Evolutionary conservation across 768 basidiomycete genomes (phyloP).

Genomic region (Omphalotus guepiniiformis): DNA sequence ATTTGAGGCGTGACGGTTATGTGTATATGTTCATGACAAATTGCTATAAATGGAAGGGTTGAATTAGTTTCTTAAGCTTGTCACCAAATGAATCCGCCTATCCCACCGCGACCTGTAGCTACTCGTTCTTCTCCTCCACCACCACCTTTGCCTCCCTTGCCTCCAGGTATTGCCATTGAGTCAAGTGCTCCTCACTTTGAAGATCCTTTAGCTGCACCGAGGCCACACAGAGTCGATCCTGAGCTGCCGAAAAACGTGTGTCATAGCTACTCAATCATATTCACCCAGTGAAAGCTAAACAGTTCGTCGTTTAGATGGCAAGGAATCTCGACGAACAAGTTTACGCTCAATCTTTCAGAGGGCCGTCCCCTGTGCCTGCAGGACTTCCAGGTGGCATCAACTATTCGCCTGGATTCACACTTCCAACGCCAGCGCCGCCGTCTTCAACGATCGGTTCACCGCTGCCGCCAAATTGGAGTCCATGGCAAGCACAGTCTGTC

Average conservation of each 20-base stretch:
- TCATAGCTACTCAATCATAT: background rate
- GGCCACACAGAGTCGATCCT: conserved; percentile 1
- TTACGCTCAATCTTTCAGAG: background rate
- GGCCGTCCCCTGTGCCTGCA: background rate
- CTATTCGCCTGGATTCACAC: background rate
- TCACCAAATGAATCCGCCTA: too few species aligned
- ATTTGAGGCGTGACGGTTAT: too few species aligned
- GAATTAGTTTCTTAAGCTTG: too few species aligned
- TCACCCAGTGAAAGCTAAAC: background rate
- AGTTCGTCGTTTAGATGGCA: conserved; percentile 4
- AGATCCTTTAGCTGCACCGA: conserved; percentile 2
- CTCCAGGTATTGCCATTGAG: background rate
- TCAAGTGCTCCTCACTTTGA: conserved; percentile 1
- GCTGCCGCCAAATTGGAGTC: background rate
- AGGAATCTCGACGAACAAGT: conserved; percentile 6
- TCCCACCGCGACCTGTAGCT: background rate
- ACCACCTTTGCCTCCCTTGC: background rate
- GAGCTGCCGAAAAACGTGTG: conserved; percentile 1
- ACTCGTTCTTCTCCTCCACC: background rate
- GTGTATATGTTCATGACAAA: too few species aligned
- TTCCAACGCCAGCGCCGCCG: background rate
- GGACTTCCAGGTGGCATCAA: background rate
- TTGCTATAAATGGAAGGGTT: too few species aligned
- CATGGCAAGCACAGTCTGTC: background rate
- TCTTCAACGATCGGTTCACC: background rate